These are phyloP conservation scores for Haplosporangium sp. DNA, from an alignment of 371 early-diverging fungal species.

Conservation along the genomic window DNA sequence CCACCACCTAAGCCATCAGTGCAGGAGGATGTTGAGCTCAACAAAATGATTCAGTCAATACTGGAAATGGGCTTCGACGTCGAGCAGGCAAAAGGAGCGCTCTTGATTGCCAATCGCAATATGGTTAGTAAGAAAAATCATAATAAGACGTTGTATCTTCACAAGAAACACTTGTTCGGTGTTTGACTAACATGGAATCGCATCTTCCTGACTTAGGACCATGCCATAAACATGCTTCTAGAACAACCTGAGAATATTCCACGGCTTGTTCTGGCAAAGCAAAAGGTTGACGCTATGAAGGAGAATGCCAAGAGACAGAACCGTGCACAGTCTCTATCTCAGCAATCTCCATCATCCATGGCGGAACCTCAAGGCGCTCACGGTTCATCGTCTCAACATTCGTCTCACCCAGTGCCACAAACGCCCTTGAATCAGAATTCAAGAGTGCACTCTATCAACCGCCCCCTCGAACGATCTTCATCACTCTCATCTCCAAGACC, in stretches of 20 bases:
- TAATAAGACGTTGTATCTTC: background rate
- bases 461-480: constrained; percentile 33
- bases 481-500: constrained; percentile 42
- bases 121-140: constrained; percentile 51
- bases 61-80: constrained; percentile 78
- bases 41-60: constrained; percentile 61
- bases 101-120: constrained; percentile 64
- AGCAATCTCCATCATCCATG: constrained; percentile 23
- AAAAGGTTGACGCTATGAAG: constrained; percentile 45
- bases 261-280: constrained; percentile 54
- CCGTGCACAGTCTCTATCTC: constrained; percentile 40
- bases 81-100: constrained; percentile 73
- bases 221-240: constrained; percentile 68
- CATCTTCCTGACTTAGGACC: constrained; percentile 55
- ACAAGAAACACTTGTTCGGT: too few species aligned
- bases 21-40: constrained; percentile 45
- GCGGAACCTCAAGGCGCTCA: constrained; percentile 14
- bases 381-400: constrained; percentile 1
- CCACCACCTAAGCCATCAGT: constrained; percentile 23
- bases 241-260: constrained; percentile 70
- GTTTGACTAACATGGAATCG: background rate
- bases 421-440: constrained; percentile 7
- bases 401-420: background rate
- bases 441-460: constrained; percentile 8
- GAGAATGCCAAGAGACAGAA: constrained; percentile 47